Evolutionary conservation across 176 grass and related monocot species (phyloP).

Genomic region (Oryza punctata): DNA sequence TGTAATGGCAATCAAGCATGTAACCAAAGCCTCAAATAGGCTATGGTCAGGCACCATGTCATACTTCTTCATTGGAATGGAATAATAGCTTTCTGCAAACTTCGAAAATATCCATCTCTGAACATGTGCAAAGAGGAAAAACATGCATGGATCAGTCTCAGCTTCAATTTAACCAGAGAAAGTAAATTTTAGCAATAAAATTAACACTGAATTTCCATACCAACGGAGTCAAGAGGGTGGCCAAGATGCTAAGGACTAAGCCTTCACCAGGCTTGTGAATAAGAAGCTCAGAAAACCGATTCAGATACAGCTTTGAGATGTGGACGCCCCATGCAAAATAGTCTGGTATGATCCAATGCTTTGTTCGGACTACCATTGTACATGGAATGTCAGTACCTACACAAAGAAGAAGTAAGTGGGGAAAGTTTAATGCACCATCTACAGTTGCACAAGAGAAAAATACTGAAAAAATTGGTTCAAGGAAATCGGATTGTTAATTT

Average conservation of each 20-base stretch:
- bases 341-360: conserved; percentile 48
- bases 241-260: conserved; percentile 35
- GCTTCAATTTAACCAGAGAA: not conserved
- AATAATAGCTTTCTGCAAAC: conserved; percentile 64
- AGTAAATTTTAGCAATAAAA: not conserved
- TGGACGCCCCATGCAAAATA: conserved; percentile 47
- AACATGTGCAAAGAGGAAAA: not conserved
- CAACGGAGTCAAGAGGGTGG: conserved; percentile 37
- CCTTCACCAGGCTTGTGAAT: conserved; percentile 53
- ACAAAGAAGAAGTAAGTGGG: not conserved
- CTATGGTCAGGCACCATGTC: conserved; percentile 61
- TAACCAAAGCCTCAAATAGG: conserved; percentile 39
- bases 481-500: not conserved
- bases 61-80: conserved; percentile 53
- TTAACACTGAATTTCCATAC: not conserved
- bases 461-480: not conserved
- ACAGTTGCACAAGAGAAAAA: not conserved
- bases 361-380: conserved; percentile 44
- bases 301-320: conserved; percentile 28
- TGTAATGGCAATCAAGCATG: conserved; percentile 45
- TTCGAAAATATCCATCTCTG: conserved; percentile 57
- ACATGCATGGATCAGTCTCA: not conserved
- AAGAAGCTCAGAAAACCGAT: conserved; percentile 48
- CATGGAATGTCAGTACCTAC: conserved; percentile 41
- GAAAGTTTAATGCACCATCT: not conserved